A percentile compares a stretch with the other conserved stretches of the same genome.
Conservation (phyloP, 768 basidiomycete species). For the Scleroderma citrinum region DNA sequence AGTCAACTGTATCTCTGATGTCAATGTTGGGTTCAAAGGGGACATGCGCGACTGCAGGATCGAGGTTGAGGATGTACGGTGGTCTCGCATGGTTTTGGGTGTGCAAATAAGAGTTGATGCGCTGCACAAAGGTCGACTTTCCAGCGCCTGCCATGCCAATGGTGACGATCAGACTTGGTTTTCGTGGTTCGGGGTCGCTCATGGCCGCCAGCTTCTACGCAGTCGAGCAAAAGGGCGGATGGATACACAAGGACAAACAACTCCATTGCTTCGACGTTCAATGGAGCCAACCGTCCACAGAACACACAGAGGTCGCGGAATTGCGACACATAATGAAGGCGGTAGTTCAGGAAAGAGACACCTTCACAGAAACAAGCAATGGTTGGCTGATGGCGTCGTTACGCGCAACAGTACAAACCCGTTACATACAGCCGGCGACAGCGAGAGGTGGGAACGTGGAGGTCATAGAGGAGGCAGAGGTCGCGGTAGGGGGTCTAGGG, state of each 20-base stretch:
- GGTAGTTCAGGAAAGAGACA: constrained; percentile 19
- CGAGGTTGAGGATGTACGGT: constrained; percentile 96
- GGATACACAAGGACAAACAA: no score
- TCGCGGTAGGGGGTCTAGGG: constrained; percentile 32
- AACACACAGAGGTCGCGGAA: constrained; percentile 17
- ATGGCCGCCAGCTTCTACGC: not conserved
- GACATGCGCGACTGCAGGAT: constrained; percentile 88
- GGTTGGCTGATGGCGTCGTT: constrained; percentile 41
- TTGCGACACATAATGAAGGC: constrained; percentile 16
- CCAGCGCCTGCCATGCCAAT: constrained; percentile 98
- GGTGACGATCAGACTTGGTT: constrained; percentile 80
- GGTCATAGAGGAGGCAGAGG: constrained; percentile 48
- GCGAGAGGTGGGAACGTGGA: constrained; percentile 60
- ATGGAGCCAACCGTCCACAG: constrained; percentile 23
- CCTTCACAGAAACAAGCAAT: constrained; percentile 54
- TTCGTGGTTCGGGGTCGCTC: constrained; percentile 23
- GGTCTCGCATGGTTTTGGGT: constrained; percentile 54
- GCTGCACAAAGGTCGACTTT: constrained; percentile 95
- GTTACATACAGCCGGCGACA: constrained; percentile 35
- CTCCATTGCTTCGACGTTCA: no score
- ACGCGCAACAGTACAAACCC: constrained; percentile 31
- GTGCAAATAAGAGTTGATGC: constrained; percentile 90
- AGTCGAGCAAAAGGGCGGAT: not conserved
- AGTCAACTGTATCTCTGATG: constrained; percentile 95
- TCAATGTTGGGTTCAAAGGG: constrained; percentile 98